Conservation (phyloP, 1,284 basidiomycete species). For the Chalciporus sp. region DNA sequence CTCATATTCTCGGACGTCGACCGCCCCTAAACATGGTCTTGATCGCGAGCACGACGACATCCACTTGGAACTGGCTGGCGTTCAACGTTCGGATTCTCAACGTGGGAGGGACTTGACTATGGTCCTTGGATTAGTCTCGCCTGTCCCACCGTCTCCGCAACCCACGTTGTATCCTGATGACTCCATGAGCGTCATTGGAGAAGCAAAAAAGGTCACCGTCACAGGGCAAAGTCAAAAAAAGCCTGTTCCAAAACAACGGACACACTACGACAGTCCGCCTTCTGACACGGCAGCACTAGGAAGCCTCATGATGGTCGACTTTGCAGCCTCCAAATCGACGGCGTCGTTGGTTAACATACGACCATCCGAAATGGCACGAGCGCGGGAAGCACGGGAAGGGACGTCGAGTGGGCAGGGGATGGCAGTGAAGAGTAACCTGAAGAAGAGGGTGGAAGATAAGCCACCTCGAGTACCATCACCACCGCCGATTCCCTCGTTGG, state of each 20-base stretch:
- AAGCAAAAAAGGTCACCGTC: conserved; percentile 33
- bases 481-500: conserved; percentile 68
- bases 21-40: conserved; percentile 36
- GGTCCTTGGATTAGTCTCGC: conserved; percentile 54
- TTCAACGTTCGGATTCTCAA: conserved; percentile 45
- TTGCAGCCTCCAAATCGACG: conserved; percentile 40
- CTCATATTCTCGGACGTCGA: conserved; percentile 55
- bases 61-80: conserved; percentile 30
- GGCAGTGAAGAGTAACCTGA: conserved; percentile 23
- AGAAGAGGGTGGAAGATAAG: conserved; percentile 51
- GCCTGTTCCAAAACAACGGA: conserved; percentile 28
- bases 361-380: conserved; percentile 26
- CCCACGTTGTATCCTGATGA: conserved; percentile 71
- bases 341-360: conserved; percentile 38
- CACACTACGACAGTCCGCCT: conserved; percentile 30
- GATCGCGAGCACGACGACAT: conserved; percentile 36
- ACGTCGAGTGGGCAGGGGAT: conserved; percentile 1
- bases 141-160: conserved; percentile 49
- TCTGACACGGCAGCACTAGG: conserved; percentile 54
- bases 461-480: conserved; percentile 80
- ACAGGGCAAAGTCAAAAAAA: conserved; percentile 37
- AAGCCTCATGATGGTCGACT: conserved; percentile 61
- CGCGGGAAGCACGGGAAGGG: conserved; percentile 17
- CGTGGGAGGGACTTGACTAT: conserved; percentile 52
- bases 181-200: conserved; percentile 61